phyloP scores from a whole-genome alignment of 371 early-diverging fungal genomes.

The Rhizopus stolonifer region DNA sequence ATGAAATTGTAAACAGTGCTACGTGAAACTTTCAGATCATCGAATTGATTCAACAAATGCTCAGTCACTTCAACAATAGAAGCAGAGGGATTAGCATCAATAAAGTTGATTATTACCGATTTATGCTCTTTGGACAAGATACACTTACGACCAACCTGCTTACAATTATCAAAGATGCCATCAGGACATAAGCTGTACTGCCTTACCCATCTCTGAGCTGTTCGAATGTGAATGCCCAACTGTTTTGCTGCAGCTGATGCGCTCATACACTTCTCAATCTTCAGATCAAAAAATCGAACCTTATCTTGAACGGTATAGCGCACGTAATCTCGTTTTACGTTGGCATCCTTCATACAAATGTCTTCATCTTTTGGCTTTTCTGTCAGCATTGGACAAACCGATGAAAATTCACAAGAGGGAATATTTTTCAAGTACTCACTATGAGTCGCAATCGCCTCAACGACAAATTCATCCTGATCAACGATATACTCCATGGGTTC shows the following conservation, averaged over 20 bases:
- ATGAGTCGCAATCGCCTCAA: constrained; percentile 11
- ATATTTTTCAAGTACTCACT: constrained; percentile 9
- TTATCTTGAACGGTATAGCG: too few relatives aligned
- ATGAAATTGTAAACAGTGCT: constrained; percentile 14
- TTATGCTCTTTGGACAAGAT: constrained; percentile 14
- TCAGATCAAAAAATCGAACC: too few relatives aligned
- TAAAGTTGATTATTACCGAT: constrained; percentile 6
- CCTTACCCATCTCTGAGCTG: constrained; percentile 15
- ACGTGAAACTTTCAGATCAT: constrained; percentile 13
- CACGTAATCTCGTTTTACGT: too few relatives aligned
- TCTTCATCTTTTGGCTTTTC: constrained; percentile 16
- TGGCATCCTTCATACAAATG: constrained; percentile 10
- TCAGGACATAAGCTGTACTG: constrained; percentile 14
- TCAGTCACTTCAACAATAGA: too few relatives aligned
- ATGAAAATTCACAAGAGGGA: constrained; percentile 4
- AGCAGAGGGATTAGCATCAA: too few relatives aligned
- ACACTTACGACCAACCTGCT: constrained; percentile 9
- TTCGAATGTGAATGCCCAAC: too few relatives aligned
- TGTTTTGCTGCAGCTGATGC: too few relatives aligned
- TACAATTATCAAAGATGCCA: constrained; percentile 16
- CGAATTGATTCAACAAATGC: constrained; percentile 12
- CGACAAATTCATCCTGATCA: too few relatives aligned
- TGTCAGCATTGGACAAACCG: constrained; percentile 7
- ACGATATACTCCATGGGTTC: too few relatives aligned
- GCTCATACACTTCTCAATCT: too few relatives aligned